These are phyloP conservation scores for Protomyces macrosporus DNA, from an alignment of 1,139 yeast species.

Conservation along the genomic window DNA sequence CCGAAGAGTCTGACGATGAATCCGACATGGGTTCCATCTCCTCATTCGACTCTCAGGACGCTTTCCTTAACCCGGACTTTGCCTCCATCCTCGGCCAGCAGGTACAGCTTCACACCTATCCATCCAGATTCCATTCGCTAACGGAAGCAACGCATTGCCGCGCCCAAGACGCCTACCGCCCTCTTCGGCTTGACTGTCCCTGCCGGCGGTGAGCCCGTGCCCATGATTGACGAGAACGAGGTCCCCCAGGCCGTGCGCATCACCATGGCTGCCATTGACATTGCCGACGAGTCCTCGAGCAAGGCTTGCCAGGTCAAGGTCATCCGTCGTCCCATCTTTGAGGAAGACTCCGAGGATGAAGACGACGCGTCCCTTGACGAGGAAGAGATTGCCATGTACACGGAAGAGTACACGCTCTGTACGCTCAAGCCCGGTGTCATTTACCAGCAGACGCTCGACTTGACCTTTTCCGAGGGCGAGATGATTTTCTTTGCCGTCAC, in stretches of 20 bases:
- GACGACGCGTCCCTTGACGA: conserved; percentile 43
- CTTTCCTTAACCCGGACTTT: conserved; percentile 23
- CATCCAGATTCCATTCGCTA: no score
- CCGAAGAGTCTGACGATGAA: not conserved
- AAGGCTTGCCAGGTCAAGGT: conserved; percentile 82
- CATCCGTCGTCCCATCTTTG: conserved; percentile 46
- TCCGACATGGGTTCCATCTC: not conserved
- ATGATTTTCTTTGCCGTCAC: conserved; percentile 90
- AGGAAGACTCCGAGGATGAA: conserved; percentile 38
- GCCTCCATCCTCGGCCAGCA: conserved; percentile 23
- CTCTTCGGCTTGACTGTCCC: conserved; percentile 14
- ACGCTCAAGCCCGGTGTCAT: conserved; percentile 75
- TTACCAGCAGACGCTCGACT: conserved; percentile 84
- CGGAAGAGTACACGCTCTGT: conserved; percentile 61
- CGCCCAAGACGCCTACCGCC: conserved; percentile 19
- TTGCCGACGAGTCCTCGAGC: conserved; percentile 72
- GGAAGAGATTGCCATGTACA: conserved; percentile 43
- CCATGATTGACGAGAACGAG: conserved; percentile 55
- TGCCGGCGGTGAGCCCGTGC: conserved; percentile 54
- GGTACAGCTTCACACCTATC: not conserved
- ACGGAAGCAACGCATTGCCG: conserved; percentile 12
- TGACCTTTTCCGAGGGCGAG: conserved; percentile 88
- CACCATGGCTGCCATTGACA: conserved; percentile 94
- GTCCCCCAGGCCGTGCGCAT: conserved; percentile 84
- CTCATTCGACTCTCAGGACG: not conserved